phyloP scores from a whole-genome alignment of 192 early-diverging fungal genomes.

The Coemansia sp. region DNA sequence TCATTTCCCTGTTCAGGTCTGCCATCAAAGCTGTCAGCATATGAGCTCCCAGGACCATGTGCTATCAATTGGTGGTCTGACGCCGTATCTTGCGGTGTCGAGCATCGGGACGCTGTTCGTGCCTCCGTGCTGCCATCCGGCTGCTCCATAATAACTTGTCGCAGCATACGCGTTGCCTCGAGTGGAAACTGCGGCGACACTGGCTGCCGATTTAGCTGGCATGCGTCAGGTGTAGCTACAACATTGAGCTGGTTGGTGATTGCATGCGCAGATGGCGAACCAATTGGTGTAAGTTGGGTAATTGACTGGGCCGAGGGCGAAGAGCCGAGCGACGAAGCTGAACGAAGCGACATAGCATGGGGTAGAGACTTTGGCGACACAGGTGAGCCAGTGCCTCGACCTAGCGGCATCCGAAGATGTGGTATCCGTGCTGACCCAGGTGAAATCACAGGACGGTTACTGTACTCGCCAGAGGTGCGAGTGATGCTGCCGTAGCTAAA shows the following conservation, averaged over 20 bases:
- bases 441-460: conserved; percentile 1
- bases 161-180: conserved; percentile 47
- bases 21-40: conserved; percentile 1
- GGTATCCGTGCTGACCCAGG: conserved; percentile 11
- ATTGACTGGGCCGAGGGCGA: conserved; percentile 32
- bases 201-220: not conserved
- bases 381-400: conserved; percentile 13
- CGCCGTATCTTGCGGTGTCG: not conserved
- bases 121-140: conserved; percentile 11
- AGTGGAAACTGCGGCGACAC: conserved; percentile 37
- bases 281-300: conserved; percentile 22
- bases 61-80: not conserved
- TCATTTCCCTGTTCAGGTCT: conserved; percentile 3
- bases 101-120: conserved; percentile 1
- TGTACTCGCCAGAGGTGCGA: conserved; percentile 2
- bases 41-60: not conserved
- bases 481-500: not conserved
- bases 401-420: conserved; percentile 17
- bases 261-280: conserved; percentile 21
- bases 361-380: conserved; percentile 36
- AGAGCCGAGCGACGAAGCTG: conserved; percentile 28
- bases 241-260: conserved; percentile 19
- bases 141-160: conserved; percentile 33
- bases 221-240: conserved; percentile 10
- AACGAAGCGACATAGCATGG: conserved; percentile 26